A percentile compares a stretch with the other conserved stretches of the same genome.
phyloP scores from a whole-genome alignment of 306 rosid species.

The Prunus dulcis region DNA sequence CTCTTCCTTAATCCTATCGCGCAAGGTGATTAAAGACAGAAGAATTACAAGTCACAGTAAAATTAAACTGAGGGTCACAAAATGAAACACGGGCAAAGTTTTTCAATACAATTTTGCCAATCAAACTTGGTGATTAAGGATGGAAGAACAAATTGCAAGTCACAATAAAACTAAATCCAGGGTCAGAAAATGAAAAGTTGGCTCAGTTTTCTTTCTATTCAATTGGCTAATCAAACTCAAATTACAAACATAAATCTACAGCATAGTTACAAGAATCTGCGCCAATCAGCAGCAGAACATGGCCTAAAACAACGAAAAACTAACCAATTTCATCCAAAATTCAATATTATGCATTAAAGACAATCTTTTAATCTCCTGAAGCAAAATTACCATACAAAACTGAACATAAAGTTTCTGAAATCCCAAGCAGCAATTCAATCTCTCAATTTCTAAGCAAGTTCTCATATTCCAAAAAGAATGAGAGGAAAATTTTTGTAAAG shows the following conservation, averaged over 20 bases:
- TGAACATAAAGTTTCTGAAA: background rate
- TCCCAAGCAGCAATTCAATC: background rate
- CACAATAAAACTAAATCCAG: background rate
- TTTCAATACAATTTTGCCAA: background rate
- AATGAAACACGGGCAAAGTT: background rate
- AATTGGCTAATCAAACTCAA: background rate
- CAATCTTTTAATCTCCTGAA: background rate
- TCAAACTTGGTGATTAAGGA: background rate
- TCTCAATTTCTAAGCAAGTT: background rate
- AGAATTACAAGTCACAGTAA: background rate
- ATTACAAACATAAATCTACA: background rate
- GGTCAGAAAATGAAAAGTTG: background rate
- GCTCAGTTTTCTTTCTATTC: background rate
- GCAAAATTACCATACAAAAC: background rate
- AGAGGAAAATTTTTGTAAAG: background rate
- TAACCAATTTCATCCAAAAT: background rate
- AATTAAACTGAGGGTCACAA: background rate
- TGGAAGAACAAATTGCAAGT: background rate
- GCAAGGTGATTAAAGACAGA: background rate
- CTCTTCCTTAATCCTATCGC: background rate
- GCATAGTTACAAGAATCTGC: background rate
- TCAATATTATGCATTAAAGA: background rate
- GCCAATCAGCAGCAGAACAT: background rate
- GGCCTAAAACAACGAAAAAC: background rate
- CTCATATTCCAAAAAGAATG: background rate